These are phyloP conservation scores for Euclidium syriacum DNA, from an alignment of 345 rosid species.

Conservation along the genomic window DNA sequence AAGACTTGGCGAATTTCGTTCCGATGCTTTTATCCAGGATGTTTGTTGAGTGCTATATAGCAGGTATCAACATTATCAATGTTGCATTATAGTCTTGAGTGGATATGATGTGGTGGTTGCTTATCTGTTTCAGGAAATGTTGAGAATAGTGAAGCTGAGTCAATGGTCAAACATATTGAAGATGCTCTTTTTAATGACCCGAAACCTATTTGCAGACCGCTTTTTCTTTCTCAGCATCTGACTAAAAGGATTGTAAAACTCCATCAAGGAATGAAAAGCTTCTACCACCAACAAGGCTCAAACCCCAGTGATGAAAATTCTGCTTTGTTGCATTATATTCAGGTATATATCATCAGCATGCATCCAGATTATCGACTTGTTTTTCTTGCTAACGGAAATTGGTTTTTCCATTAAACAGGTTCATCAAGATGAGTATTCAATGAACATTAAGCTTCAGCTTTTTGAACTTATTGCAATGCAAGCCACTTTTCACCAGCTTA, in stretches of 20 bases:
- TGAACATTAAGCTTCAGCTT: constrained; percentile 70
- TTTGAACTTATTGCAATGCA: constrained; percentile 62
- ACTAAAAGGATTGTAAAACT: constrained; percentile 66
- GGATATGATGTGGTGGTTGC: too few species aligned
- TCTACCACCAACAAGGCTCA: constrained; percentile 55
- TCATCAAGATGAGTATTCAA: constrained; percentile 61
- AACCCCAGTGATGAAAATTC: constrained; percentile 83
- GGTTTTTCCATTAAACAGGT: constrained; percentile 42
- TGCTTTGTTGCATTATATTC: constrained; percentile 75
- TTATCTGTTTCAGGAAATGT: constrained; percentile 50
- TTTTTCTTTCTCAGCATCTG: constrained; percentile 61
- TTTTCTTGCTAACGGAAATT: constrained; percentile 2
- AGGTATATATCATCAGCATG: too few species aligned
- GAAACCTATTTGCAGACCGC: constrained; percentile 53
- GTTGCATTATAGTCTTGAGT: not conserved
- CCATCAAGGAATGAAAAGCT: constrained; percentile 42
- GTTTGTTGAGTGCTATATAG: constrained; percentile 71
- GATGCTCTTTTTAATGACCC: constrained; percentile 51
- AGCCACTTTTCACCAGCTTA: constrained; percentile 87
- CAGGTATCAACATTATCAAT: constrained; percentile 39
- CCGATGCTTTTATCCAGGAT: constrained; percentile 67
- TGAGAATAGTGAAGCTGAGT: constrained; percentile 54
- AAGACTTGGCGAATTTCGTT: constrained; percentile 58
- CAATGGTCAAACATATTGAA: constrained; percentile 56
- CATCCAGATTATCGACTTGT: too few species aligned